Conservation (phyloP, 2,329 filamentous ascomycete genomes). For the Pestalotiopsis sp. region DNA sequence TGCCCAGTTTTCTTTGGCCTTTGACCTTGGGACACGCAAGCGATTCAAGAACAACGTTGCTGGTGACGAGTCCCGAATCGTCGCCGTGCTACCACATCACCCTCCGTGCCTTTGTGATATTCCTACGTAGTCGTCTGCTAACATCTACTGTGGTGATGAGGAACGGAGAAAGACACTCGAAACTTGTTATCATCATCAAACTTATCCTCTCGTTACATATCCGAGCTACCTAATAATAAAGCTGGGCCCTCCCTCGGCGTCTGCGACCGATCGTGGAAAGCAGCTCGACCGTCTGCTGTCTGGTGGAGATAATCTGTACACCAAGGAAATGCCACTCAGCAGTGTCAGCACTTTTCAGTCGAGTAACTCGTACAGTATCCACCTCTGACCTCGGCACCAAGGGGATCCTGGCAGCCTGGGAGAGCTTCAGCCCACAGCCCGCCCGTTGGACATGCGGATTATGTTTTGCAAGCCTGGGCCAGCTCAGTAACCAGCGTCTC, state of each 20-base stretch:
- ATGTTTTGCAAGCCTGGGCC: background rate
- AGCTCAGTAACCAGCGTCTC: background rate
- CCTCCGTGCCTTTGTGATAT: background rate
- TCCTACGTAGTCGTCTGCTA: background rate
- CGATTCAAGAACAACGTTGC: background rate
- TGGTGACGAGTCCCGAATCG: background rate
- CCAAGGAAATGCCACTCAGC: background rate
- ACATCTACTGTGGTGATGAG: background rate
- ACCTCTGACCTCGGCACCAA: background rate
- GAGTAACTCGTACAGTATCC: background rate
- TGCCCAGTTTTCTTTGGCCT: background rate
- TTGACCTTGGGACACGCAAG: background rate
- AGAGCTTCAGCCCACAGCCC: background rate
- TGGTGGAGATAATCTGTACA: background rate
- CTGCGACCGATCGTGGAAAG: background rate
- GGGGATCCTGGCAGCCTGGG: background rate
- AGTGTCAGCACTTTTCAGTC: background rate
- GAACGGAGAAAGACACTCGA: background rate
- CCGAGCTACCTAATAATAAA: background rate
- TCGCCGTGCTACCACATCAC: background rate
- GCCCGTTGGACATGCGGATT: background rate
- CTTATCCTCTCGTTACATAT: background rate
- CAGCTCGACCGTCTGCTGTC: background rate
- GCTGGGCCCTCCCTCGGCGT: background rate
- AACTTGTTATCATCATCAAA: background rate